phyloP scores from a whole-genome alignment of 768 basidiomycete species.

The Xerocomellus intermedius region DNA sequence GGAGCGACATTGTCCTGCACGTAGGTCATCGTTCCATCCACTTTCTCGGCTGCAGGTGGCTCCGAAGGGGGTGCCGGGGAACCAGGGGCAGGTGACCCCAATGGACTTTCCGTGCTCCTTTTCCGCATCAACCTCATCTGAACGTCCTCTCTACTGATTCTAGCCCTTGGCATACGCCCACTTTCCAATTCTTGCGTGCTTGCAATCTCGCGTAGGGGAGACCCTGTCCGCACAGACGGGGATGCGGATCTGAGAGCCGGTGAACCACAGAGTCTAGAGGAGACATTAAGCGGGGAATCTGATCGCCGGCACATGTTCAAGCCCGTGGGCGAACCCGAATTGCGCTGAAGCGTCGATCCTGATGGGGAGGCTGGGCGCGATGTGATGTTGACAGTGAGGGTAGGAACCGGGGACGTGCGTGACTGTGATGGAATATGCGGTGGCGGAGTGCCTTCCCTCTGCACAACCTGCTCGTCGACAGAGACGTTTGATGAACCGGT shows the following conservation, averaged over 20 bases:
- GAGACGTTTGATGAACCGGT: constrained; percentile 19
- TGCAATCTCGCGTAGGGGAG: constrained; percentile 26
- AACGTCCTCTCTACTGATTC: constrained; percentile 56
- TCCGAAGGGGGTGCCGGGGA: constrained; percentile 7
- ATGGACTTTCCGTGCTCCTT: constrained; percentile 44
- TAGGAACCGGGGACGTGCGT: constrained; percentile 1
- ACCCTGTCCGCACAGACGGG: constrained; percentile 23
- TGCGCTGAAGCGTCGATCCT: constrained; percentile 4
- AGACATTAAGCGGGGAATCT: constrained; percentile 22
- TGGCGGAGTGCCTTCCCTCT: constrained; percentile 3
- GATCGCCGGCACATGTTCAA: constrained; percentile 19
- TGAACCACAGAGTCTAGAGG: constrained; percentile 19
- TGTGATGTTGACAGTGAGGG: not conserved
- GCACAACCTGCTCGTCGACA: constrained; percentile 6
- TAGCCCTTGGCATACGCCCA: constrained; percentile 32
- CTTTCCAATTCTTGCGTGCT: constrained; percentile 21
- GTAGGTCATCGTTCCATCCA: not conserved
- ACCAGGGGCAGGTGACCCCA: constrained; percentile 21
- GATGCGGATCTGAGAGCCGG: constrained; percentile 21
- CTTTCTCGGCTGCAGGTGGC: not conserved
- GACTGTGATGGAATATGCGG: constrained; percentile 2
- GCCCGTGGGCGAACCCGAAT: constrained; percentile 20
- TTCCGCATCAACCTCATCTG: constrained; percentile 46
- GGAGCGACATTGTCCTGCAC: not conserved
- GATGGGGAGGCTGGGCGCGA: constrained; percentile 15